Base-by-base conservation (phyloP, 2,329 filamentous ascomycete genomes). In the Rugonectria rugulosa region DNA sequence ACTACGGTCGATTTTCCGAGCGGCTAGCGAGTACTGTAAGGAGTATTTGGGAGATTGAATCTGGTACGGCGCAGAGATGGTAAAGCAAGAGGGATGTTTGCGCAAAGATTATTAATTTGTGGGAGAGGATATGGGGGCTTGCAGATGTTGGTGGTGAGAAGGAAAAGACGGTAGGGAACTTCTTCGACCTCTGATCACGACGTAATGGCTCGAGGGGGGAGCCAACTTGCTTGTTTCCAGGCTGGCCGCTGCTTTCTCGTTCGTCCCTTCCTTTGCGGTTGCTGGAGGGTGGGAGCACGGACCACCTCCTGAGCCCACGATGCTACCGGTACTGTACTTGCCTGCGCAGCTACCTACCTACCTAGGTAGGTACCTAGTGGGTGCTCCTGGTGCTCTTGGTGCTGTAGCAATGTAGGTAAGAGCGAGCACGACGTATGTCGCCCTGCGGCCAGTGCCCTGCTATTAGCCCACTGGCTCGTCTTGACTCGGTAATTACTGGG, bases 181-280 rank as follows among this genome's bases (percentile, higher is more conserved):
- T 45, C 43, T 42, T 46, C 34, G 40, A 20, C 36, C 31, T 51
- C 24, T 44, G 34, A 48, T 59, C 57, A 60, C 57, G 59, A 61
- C 61, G 61, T 63, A 61, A 63, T 60, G 52, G 57, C 54, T 57
- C 15, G 29, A 47, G 57, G 41, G 52, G 52, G 45, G 40, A 49
- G 57, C 60, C 57, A 62, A 56, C 44, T 62, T 60, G 58, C 56
- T 57, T 26, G 56, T 62, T 60, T 56, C 56, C 59, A 32, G 58
- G 36, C 51, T 54, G 38, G 57, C 7, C 7, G 26, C 29, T 32
- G 29, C 5, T 9, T 40, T 38, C 48, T 53, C 48, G 45, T 46
- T 53, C 29, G 32, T 37, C 47, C 36, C 11, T 38, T 19, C 15
- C 15, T 4, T 20, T 50, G 31, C 34, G 46, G 47, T 51, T 43